Evolutionary conservation across 345 rosid genomes (phyloP).

Genomic region (Stellera chamaejasme): DNA sequence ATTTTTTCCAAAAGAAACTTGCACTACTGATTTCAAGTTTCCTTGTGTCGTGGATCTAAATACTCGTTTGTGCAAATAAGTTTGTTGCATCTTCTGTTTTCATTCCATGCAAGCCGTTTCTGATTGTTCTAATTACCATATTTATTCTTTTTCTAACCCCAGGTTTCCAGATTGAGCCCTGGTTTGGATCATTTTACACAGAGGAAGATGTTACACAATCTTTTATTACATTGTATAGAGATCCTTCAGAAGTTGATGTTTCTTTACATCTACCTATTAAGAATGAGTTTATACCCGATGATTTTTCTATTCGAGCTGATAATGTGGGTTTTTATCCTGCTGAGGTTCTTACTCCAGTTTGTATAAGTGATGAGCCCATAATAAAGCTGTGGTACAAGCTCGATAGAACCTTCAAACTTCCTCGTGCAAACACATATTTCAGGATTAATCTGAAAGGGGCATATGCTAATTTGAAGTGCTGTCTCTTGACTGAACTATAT

Average conservation of each 20-base stretch:
- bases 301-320: conserved; percentile 64
- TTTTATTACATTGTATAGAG: conserved; percentile 66
- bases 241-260: conserved; percentile 63
- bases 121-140: too few species aligned
- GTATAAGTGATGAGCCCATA: conserved; percentile 67
- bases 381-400: conserved; percentile 97
- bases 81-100: too few species aligned
- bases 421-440: conserved; percentile 86
- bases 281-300: conserved; percentile 82
- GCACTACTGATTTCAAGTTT: too few species aligned
- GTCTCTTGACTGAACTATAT: conserved; percentile 74
- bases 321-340: conserved; percentile 18
- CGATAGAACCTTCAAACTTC: conserved; percentile 70
- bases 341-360: conserved; percentile 40
- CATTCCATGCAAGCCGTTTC: too few species aligned
- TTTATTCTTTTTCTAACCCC: conserved; percentile 19
- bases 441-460: conserved; percentile 78
- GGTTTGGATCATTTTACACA: conserved; percentile 72
- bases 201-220: conserved; percentile 65
- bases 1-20: too few species aligned
- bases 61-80: too few species aligned
- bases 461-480: conserved; percentile 53
- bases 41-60: too few species aligned
- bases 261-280: conserved; percentile 66
- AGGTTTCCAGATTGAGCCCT: conserved; percentile 72